phyloP scores from a whole-genome alignment of 2,329 filamentous ascomycete genomes.

The Xylaria sp. region DNA sequence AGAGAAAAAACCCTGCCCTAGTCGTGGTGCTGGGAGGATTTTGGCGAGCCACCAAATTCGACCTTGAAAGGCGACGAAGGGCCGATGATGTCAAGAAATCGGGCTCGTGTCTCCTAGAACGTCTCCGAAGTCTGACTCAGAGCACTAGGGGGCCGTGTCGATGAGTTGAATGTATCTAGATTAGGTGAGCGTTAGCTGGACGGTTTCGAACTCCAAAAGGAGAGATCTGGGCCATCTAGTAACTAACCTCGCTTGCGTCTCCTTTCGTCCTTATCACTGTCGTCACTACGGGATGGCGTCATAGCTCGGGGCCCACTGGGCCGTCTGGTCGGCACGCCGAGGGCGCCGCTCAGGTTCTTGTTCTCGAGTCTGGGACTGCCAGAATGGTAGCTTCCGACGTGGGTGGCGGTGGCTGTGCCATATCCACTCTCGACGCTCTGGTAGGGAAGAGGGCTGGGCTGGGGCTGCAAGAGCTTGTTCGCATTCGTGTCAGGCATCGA shows the following conservation, averaged over 20 bases:
- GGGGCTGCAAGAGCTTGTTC: slow-evolving; percentile 48
- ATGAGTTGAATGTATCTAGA: slow-evolving; percentile 49
- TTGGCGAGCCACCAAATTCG: slow-evolving; percentile 23
- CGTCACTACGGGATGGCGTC: slow-evolving; percentile 49
- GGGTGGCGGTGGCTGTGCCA: slow-evolving; percentile 42
- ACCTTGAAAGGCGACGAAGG: slow-evolving; percentile 30
- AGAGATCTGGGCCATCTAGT: background rate
- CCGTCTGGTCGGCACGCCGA: slow-evolving; percentile 47
- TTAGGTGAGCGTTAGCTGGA: slow-evolving; percentile 12
- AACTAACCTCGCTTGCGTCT: slow-evolving; percentile 54
- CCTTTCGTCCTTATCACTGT: slow-evolving; percentile 42
- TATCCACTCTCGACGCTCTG: slow-evolving; percentile 52
- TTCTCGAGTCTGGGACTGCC: slow-evolving; percentile 53
- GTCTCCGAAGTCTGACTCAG: slow-evolving; percentile 49
- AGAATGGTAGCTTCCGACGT: slow-evolving; percentile 42
- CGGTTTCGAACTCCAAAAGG: background rate
- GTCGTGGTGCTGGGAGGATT: too few relatives aligned
- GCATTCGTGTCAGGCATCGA: slow-evolving; percentile 44
- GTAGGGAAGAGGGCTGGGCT: slow-evolving; percentile 51
- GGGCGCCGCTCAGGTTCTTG: slow-evolving; percentile 50
- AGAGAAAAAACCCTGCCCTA: too few relatives aligned
- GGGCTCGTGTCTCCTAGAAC: slow-evolving; percentile 39
- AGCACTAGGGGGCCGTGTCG: slow-evolving; percentile 33
- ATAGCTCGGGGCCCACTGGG: slow-evolving; percentile 57
- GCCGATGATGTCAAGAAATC: slow-evolving; percentile 26